Evolutionary conservation across 23 red algal genomes (phyloP), one percentile per base, ranked within the genome.

Genomic region (Rhodosorus marinus): DNA sequence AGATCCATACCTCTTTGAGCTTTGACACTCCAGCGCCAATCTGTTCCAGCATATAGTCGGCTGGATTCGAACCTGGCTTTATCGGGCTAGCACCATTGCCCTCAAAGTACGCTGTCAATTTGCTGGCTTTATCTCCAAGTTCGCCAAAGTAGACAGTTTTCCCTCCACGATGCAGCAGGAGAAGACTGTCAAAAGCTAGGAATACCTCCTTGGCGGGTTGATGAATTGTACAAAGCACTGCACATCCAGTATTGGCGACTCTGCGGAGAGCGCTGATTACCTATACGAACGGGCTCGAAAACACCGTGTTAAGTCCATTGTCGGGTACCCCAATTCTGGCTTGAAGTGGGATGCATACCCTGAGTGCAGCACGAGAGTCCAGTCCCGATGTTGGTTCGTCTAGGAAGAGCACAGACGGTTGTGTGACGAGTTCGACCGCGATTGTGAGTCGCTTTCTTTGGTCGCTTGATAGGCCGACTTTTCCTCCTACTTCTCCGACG

Each of bases 201-300:
- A 80, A 82, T 47, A 98, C 82, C 33, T 51, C 49, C 0, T 45
- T 45, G 25, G 64, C 62, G 1, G 90, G 90, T 31, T 98, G 90
- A 66, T 98, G 90, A 31, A 98, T 57, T 0, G 78, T 70, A 40
- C 52, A 70, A 8, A 98, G 59, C n/a, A 98, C 90, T 1, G 90
- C 86, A 35, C 73, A 66, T 11, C 78, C 79, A 45, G 66, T 59
- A 42, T 72, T 35, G 19, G 90, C 90, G 5, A 98, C 47, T 5
- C 64, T 35, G 8, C 90, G 70, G 14, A 98, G 45, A 33, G 52
- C 72, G 26, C 55, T 52, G 66, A 98, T 80, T 1, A 98, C 90
- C 34, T 73, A n/a, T n/a, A n/a, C n/a, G n/a, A n/a, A n/a, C n/a
- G n/a, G n/a, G n/a, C n/a, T n/a, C n/a, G n/a, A n/a, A n/a, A n/a